Evolutionary conservation across 768 basidiomycete genomes (phyloP), one percentile per base, ranked within the genome.

Genomic region (Lepiota brunneoincarnata): DNA sequence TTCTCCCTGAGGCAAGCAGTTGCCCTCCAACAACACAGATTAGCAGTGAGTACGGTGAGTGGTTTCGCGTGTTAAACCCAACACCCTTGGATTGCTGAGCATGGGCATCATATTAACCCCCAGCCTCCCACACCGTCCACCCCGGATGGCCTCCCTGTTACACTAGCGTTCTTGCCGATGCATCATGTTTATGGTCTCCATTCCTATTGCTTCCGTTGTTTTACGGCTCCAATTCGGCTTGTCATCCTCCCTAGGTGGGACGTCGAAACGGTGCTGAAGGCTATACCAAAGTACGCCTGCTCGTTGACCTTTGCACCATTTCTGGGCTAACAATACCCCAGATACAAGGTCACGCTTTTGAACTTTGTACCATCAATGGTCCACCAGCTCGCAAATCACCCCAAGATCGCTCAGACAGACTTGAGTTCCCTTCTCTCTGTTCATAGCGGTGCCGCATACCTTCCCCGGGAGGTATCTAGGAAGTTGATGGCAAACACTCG

Each of bases 101-200:
- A n/a, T n/a, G n/a, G 21, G 9, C 14, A 41, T 17, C 12, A n/a
- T 14, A 40, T n/a, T 11, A 3, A 2, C 42, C 55, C 6, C 37
- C 48, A 80, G 78, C 71, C 72, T 12, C 70, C 70, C 24, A 60
- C 58, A 9, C 72, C 70, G 26, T 59, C 64, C 3, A 76, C 72
- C 3, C 79, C 79, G 2, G 73, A 72, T 49, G 75, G 74, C 21
- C 63, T 75, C 4, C 78, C 82, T 1, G 66, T 83, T 2, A 56
- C 58, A 1, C 73, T 90, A 37, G 83, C 74, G 0, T 81, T 83
- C 54, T 65, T 91, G 1, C 89, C 89, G 0, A 72, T 90, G 46
- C 80, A 87, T 58, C 89, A 91, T 57, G 68, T 75, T 1, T 88
- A 80, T 59, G 89, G 79, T 1, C 69, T 87, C 21, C 77, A 84